Percentiles rank a stretch among this genome's conserved stretches.
Evolutionary conservation across 1,284 basidiomycete genomes (phyloP).

Genomic region (Pascua sp.): DNA sequence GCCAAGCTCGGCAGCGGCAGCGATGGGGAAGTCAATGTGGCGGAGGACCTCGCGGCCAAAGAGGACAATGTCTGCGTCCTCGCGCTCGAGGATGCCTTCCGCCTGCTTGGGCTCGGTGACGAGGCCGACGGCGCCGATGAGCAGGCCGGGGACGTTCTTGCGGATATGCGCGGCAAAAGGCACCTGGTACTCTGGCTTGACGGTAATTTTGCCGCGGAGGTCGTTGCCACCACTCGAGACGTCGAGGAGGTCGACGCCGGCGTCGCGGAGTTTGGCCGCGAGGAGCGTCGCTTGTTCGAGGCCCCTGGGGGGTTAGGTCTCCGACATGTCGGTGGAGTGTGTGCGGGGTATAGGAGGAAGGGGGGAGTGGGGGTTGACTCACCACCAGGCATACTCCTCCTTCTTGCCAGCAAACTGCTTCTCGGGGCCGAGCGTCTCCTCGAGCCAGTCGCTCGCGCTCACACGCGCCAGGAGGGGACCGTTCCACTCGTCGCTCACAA

Average conservation of each 20-base stretch:
- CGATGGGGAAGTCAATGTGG: constrained; percentile 48
- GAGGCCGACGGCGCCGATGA: constrained; percentile 67
- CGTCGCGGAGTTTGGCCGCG: constrained; percentile 57
- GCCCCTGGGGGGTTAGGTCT: constrained; percentile 56
- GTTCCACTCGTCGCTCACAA: constrained; percentile 60
- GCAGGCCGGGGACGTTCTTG: constrained; percentile 58
- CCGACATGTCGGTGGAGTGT: not conserved
- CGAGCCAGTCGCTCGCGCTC: constrained; percentile 73
- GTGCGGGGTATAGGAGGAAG: too few relatives aligned
- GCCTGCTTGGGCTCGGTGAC: constrained; percentile 65
- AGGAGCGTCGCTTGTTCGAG: constrained; percentile 68
- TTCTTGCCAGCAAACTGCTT: constrained; percentile 38
- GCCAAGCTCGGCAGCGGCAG: constrained; percentile 42
- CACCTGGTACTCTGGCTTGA: constrained; percentile 65
- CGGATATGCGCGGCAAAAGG: constrained; percentile 68
- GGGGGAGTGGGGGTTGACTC: too few relatives aligned
- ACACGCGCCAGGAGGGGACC: constrained; percentile 72
- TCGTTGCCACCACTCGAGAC: constrained; percentile 67
- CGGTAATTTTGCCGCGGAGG: constrained; percentile 56
- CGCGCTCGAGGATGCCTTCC: constrained; percentile 62
- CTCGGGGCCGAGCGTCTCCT: constrained; percentile 50
- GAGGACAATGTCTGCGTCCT: constrained; percentile 66
- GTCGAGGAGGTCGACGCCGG: constrained; percentile 71
- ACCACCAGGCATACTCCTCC: constrained; percentile 50
- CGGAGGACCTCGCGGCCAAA: constrained; percentile 60